A percentile compares a stretch with the other conserved stretches of the same genome.
Evolutionary conservation across 1,139 yeast genomes (phyloP).

Genomic region (Candida labiduridarum): DNA sequence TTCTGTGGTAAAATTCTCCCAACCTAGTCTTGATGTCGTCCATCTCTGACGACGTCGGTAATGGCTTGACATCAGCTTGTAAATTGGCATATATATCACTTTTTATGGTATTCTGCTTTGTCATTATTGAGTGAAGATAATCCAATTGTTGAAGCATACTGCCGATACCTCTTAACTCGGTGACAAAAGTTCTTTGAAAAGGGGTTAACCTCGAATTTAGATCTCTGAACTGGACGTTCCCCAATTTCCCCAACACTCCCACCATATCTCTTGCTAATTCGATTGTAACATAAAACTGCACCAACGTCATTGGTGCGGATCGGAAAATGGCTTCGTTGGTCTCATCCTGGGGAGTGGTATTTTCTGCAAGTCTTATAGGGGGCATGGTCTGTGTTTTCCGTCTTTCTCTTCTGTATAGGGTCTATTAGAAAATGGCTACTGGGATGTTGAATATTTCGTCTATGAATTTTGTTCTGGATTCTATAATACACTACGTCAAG

Average conservation of each 20-base stretch:
- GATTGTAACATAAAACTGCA: constrained; percentile 88
- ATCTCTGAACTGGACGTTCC: constrained; percentile 88
- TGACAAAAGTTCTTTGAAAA: constrained; percentile 86
- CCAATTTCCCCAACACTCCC: constrained; percentile 76
- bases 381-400: constrained; percentile 6
- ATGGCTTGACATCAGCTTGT: constrained; percentile 28
- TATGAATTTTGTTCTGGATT: neutral
- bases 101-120: constrained; percentile 28
- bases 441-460: neutral
- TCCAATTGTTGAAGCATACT: constrained; percentile 30
- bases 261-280: constrained; percentile 90
- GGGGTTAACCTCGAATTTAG: constrained; percentile 75
- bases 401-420: neutral
- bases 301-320: constrained; percentile 93
- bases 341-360: constrained; percentile 2
- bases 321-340: constrained; percentile 40
- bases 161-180: constrained; percentile 67
- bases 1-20: constrained; percentile 26
- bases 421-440: neutral
- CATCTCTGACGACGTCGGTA: constrained; percentile 36
- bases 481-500: neutral
- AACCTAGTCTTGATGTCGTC: constrained; percentile 29
- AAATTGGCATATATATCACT: constrained; percentile 27
- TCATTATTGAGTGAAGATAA: constrained; percentile 39
- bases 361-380: constrained; percentile 11